Conservation (phyloP, 78 protist genomes). For the Cavenderia fasciculata region DNA sequence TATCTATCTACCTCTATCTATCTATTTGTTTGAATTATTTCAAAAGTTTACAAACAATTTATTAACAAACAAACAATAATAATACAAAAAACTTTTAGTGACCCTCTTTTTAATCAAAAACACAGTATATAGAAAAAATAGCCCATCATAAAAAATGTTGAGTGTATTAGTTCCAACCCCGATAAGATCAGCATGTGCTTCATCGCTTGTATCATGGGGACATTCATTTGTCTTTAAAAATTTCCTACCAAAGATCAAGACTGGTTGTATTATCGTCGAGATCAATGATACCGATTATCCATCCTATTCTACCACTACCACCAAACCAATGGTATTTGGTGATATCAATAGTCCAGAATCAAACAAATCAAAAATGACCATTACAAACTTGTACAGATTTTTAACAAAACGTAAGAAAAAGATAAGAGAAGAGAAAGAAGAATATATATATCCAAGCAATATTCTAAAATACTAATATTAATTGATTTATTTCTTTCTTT, state of each 20-base stretch:
- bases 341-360: not conserved
- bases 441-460: no score
- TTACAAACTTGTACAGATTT: slow-evolving; percentile 24
- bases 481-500: not conserved
- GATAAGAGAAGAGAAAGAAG: no score
- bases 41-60: no score
- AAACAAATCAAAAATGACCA: not conserved
- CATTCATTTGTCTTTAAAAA: slow-evolving; percentile 5
- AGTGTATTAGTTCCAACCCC: not conserved
- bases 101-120: no score
- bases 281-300: not conserved
- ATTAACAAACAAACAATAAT: no score
- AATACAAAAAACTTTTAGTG: no score
- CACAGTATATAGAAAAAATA: no score
- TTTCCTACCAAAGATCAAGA: slow-evolving; percentile 12
- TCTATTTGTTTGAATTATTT: no score
- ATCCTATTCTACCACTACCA: not conserved
- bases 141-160: not conserved
- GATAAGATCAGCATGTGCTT: not conserved
- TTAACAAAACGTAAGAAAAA: slow-evolving; percentile 27
- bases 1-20: no score
- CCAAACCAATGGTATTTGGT: slow-evolving; percentile 10
- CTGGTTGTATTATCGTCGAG: not conserved
- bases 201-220: not conserved
- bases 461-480: not conserved